Evolutionary conservation across 2,329 filamentous ascomycete species (phyloP).

Genomic region (Sphaerulina populicola): DNA sequence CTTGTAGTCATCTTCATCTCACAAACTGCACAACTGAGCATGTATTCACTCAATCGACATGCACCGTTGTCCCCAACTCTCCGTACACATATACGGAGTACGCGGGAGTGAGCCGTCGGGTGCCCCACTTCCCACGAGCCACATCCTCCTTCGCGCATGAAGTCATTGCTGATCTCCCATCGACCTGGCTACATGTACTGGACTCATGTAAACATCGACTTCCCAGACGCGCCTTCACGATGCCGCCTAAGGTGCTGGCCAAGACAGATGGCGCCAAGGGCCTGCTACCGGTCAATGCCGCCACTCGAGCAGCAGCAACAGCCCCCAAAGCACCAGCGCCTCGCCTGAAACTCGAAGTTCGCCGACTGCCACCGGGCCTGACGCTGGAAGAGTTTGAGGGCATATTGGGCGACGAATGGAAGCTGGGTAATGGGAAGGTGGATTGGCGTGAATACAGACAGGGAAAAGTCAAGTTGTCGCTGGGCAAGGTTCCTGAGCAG

Average conservation of each 20-base stretch:
- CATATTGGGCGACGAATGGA: constrained; percentile 73
- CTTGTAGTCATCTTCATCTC: too few relatives aligned
- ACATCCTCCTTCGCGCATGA: neutral
- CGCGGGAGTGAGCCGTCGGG: too few relatives aligned
- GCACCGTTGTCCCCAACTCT: too few relatives aligned
- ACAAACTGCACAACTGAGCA: too few relatives aligned
- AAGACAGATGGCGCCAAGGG: constrained; percentile 25
- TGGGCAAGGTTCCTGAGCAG: constrained; percentile 76
- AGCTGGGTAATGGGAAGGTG: constrained; percentile 66
- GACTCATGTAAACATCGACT: neutral
- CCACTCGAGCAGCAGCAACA: constrained; percentile 23
- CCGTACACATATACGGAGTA: too few relatives aligned
- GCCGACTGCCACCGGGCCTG: constrained; percentile 77
- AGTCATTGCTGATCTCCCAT: constrained; percentile 2
- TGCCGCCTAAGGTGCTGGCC: constrained; percentile 31
- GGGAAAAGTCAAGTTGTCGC: constrained; percentile 68
- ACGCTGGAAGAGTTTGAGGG: constrained; percentile 68
- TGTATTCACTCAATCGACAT: too few relatives aligned
- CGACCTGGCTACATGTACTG: neutral
- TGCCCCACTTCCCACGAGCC: neutral
- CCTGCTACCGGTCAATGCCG: constrained; percentile 29
- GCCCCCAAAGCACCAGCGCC: constrained; percentile 43
- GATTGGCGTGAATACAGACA: constrained; percentile 71
- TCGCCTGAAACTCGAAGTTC: constrained; percentile 75
- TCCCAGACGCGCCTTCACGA: constrained; percentile 5